These are phyloP conservation scores for Dictyostelium citrinum DNA, from an alignment of 78 protist species.

Conservation along the genomic window DNA sequence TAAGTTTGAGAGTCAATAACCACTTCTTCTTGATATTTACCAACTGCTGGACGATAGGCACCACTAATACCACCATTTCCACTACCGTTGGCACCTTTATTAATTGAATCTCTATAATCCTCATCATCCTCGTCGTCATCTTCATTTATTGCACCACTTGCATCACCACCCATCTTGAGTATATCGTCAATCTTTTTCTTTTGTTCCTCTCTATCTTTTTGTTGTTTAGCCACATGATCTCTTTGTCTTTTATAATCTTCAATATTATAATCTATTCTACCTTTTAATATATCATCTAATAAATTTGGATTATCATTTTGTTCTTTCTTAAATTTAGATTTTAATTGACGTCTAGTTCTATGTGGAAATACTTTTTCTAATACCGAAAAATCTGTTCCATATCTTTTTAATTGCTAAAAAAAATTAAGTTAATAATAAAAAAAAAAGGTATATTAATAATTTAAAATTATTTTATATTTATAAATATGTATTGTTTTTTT, in stretches of 20 bases:
- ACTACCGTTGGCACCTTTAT: background rate
- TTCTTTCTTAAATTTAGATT: constrained; percentile 24
- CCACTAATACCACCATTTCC: background rate
- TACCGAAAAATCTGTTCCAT: constrained; percentile 52
- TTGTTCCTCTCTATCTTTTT: constrained; percentile 3
- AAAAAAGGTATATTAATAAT: background rate
- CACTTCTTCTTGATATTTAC: constrained; percentile 26
- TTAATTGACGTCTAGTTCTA: constrained; percentile 35
- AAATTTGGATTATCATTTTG: constrained; percentile 31
- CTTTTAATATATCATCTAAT: background rate
- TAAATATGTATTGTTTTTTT: background rate
- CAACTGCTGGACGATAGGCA: background rate
- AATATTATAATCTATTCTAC: background rate
- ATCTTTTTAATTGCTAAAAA: constrained; percentile 10
- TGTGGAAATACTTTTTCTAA: constrained; percentile 22
- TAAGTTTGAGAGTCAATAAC: constrained; percentile 12
- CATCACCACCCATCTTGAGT: background rate
- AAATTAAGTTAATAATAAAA: too few relatives aligned
- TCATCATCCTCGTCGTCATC: background rate
- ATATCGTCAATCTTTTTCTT: background rate
- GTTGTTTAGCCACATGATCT: background rate
- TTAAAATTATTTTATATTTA: too few relatives aligned
- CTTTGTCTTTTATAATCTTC: constrained; percentile 3
- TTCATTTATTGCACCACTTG: background rate
- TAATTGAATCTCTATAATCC: background rate